phyloP scores from a whole-genome alignment of 129 eudicot genomes.

The Flaveria trinervia region DNA sequence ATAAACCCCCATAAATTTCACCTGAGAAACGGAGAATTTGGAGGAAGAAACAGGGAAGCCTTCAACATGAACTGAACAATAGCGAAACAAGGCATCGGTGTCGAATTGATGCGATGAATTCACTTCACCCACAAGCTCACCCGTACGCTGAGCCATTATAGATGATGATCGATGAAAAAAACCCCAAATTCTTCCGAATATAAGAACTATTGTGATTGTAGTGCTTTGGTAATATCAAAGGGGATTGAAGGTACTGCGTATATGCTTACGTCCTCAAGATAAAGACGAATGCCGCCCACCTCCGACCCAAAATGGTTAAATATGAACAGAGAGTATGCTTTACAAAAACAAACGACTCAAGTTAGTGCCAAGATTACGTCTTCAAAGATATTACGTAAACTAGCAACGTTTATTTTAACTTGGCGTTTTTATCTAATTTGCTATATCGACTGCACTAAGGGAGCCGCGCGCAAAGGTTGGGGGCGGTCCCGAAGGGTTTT shows the following conservation, averaged over 20 bases:
- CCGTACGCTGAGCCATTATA: conserved; percentile 58
- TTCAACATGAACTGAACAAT: conserved; percentile 58
- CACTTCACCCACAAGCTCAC: conserved; percentile 56
- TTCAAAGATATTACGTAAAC: too few species aligned
- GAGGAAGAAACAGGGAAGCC: conserved; percentile 70
- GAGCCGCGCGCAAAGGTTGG: too few species aligned
- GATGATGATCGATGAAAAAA: background rate
- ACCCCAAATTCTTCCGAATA: background rate
- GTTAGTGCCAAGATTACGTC: too few species aligned
- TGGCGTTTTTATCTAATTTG: too few species aligned
- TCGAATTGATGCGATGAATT: conserved; percentile 53
- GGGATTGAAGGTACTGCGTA: background rate
- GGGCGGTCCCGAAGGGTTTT: too few species aligned
- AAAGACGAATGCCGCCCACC: too few species aligned
- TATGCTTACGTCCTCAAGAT: conserved; percentile 6
- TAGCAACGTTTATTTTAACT: too few species aligned
- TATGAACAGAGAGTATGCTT: too few species aligned
- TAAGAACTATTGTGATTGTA: background rate
- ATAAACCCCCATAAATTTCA: conserved; percentile 2
- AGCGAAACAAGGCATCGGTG: conserved; percentile 51
- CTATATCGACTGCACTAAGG: too few species aligned
- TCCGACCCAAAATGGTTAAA: too few species aligned
- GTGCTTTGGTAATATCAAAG: conserved; percentile 24
- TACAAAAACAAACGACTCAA: too few species aligned
- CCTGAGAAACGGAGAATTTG: conserved; percentile 64